Percentiles rank a stretch among this genome's conserved stretches.
Conservation (phyloP, 129 eudicot genomes). For the Pulicaria dysenterica region DNA sequence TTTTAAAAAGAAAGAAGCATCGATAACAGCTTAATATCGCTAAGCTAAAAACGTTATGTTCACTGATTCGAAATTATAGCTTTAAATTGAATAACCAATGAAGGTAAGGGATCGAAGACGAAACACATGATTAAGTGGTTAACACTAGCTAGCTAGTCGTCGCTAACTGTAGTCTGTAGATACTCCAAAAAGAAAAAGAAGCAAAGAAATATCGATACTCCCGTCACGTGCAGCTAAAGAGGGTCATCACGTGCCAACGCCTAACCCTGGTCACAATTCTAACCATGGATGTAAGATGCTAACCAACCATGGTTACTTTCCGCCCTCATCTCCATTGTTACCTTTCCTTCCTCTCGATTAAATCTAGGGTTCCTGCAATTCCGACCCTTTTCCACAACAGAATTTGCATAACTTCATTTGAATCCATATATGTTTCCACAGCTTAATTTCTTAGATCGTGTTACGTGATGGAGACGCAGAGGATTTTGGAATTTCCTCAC, state of each 20-base stretch:
- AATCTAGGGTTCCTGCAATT: constrained; percentile 35
- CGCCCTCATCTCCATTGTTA: constrained; percentile 36
- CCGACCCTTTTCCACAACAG: constrained; percentile 8
- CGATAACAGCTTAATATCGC: too few species aligned
- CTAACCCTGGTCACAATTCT: constrained; percentile 18
- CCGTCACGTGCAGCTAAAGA: constrained; percentile 40
- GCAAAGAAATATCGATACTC: constrained; percentile 18
- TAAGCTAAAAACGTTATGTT: too few species aligned
- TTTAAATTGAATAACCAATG: too few species aligned
- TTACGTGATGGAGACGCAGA: constrained; percentile 69
- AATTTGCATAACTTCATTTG: neutral
- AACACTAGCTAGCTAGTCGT: too few species aligned
- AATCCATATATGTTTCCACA: constrained; percentile 5
- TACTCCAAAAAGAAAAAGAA: too few species aligned
- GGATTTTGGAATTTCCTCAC: constrained; percentile 58
- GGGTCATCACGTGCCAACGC: constrained; percentile 25
- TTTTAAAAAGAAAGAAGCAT: too few species aligned
- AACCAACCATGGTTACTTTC: constrained; percentile 48
- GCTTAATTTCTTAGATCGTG: neutral
- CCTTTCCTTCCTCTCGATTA: constrained; percentile 15
- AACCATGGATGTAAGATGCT: constrained; percentile 27
- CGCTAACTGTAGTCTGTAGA: too few species aligned
- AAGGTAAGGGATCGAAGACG: too few species aligned
- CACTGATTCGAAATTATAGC: too few species aligned
- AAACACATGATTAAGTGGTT: too few species aligned